Percentiles rank a stretch among this genome's conserved stretches.
phyloP scores from a whole-genome alignment of 805 yeast genomes.

The Candida pini region DNA sequence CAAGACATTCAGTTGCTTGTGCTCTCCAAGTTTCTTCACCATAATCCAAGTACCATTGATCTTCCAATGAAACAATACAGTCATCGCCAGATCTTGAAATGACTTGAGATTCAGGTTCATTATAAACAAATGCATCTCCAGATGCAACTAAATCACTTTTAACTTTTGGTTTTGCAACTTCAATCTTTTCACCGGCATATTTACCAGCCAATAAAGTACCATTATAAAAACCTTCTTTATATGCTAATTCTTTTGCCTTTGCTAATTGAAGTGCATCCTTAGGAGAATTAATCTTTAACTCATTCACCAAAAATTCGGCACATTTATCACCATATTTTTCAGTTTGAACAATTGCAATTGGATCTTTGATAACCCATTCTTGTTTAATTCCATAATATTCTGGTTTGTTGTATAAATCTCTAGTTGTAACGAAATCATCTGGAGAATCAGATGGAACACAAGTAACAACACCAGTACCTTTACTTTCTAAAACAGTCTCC shows the following conservation, averaged over 20 bases:
- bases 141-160: conserved; percentile 72
- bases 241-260: conserved; percentile 88
- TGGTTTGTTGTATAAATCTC: conserved; percentile 81
- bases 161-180: conserved; percentile 82
- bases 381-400: conserved; percentile 81
- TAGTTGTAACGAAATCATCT: conserved; percentile 86
- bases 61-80: conserved; percentile 94
- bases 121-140: conserved; percentile 82
- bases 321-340: conserved; percentile 82
- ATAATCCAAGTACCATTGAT: conserved; percentile 97
- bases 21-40: conserved; percentile 91
- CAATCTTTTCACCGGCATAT: conserved; percentile 86
- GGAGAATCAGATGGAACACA: conserved; percentile 99
- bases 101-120: conserved; percentile 89
- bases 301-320: conserved; percentile 80
- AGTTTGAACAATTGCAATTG: conserved; percentile 70
- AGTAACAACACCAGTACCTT: conserved; percentile 99
- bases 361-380: conserved; percentile 78
- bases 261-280: conserved; percentile 85
- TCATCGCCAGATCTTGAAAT: conserved; percentile 95
- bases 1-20: conserved; percentile 74
- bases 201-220: conserved; percentile 79
- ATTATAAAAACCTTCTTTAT: conserved; percentile 93
- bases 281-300: conserved; percentile 89
- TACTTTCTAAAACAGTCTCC: conserved; percentile 92